Conservation (phyloP, 345 rosid genomes). For the Camelina hispida region DNA sequence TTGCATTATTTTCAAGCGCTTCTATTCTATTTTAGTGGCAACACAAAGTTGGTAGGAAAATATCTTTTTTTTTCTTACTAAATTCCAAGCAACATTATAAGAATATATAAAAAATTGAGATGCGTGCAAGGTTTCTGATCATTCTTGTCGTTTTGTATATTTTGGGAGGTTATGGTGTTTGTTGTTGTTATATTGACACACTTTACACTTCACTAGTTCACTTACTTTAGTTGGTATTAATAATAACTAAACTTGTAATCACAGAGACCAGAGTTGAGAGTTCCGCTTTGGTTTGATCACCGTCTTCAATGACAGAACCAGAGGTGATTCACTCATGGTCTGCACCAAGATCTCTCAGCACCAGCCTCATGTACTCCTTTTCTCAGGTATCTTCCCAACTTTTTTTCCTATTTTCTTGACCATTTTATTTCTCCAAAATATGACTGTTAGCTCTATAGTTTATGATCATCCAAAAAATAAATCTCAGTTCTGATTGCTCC, state of each 20-base stretch:
- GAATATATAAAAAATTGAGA: slow-evolving; percentile 2
- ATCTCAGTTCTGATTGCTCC: no score
- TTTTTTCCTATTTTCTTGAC: background rate
- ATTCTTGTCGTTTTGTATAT: slow-evolving; percentile 18
- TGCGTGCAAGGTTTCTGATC: slow-evolving; percentile 27
- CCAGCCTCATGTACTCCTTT: slow-evolving; percentile 86
- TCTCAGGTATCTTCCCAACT: slow-evolving; percentile 57
- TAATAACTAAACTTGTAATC: slow-evolving; percentile 20
- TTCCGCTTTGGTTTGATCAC: slow-evolving; percentile 5
- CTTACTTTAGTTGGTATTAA: no score
- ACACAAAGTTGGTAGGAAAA: no score
- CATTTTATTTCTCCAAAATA: background rate
- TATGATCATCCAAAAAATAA: background rate
- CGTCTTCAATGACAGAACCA: slow-evolving; percentile 40
- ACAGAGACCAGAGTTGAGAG: slow-evolving; percentile 25
- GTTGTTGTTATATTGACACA: background rate
- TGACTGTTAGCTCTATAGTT: background rate
- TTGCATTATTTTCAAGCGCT: no score
- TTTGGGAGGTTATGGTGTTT: background rate
- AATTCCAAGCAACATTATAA: slow-evolving; percentile 7
- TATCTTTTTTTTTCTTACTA: background rate
- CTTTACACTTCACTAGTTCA: slow-evolving; percentile 12
- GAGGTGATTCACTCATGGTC: slow-evolving; percentile 90
- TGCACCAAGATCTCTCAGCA: slow-evolving; percentile 91
- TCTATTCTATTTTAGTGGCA: no score